Base-by-base conservation (phyloP, 176 grass and related monocot species). In the Guadua angustifolia region DNA sequence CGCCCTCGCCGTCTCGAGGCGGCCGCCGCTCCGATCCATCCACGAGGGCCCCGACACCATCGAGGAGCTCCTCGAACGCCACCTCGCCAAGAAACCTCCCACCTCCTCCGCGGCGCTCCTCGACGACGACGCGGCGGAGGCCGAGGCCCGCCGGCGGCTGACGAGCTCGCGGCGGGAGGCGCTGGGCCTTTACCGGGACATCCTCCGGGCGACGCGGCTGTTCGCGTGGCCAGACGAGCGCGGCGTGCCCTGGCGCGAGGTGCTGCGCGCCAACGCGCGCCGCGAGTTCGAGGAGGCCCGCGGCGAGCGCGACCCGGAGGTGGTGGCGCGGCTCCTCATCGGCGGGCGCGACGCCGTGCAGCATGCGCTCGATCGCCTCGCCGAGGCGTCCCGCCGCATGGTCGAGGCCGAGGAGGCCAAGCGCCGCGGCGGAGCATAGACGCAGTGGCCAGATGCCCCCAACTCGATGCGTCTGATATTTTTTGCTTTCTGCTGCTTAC, bases 31-130 rank as follows among this genome's bases (percentile, higher is more conserved):
- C 46, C 89, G 91, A 72, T 82, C 76, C 53, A 81, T 98, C 66
- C 95, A 95, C 80, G 92, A 98, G 82, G 95, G 95, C 0, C 90
- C 95, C 39, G 88, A 98, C 90, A 98, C 95, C 33, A 93, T 98
- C 60, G 92, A 98, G 42, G 95, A 98, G 89, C 92, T 98, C 44
- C 91, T 98, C 24, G 92, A 98, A 49, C 89, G 91, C 47, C 92
- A 98, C 82, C 82, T 98, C 36, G 85, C 81, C 66, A 93, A 98
- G 82, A 93, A 91, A 53, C 10, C 60, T n/a, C 76, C 75, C 66
- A 2, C 75, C 22, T n/a, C 38, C 17, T 53, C 84, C 14, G 25
- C 78, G 15, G 77, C 24, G 69, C 24, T 39, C n/a, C 65, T 79
- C 53, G 86, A 89, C 80, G 90, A 85, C 63, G 88, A 90, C 19